Evolutionary conservation across 106 monocot species (phyloP), one percentile per base, ranked within the genome.

Genomic region (Dendrobium catenatum): DNA sequence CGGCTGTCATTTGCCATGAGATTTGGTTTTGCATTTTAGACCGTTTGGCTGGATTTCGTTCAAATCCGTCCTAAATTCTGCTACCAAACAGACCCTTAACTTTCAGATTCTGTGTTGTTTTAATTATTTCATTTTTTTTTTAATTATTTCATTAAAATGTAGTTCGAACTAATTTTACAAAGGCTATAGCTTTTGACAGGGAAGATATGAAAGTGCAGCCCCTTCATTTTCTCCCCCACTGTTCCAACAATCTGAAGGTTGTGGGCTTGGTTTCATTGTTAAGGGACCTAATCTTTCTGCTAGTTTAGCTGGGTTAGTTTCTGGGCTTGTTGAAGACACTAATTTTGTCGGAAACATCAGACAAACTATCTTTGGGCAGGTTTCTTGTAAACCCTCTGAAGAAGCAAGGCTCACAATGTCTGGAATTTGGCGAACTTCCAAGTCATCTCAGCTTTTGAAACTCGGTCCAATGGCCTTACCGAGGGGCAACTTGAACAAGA

Each of bases 271-370:
- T 24, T 24, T 93, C 15, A 86, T 70, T 11, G 13, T 91, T 33
- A 87, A 85, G 56, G 80, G 85, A 33, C 73, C 84, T 3, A 86
- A 90, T n/a, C 29, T 93, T 42, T 40, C 49, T 42, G 91, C 81
- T 79, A 87, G 87, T 54, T 66, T 91, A 47, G 93, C 93, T 37
- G 86, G 81, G 77, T 79, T 95, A 77, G 81, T 88, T 77, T 88
- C 89, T 16, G 84, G 81, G 24, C 43, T 29, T 16, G 44, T 55
- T 9, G 40, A 33, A 42, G 82, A 73, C 9, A 46, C 72, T 40
- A 72, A 44, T 79, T 76, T 61, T 19, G 79, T 59, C 17, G 72
- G 78, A 31, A 27, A 31, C 16, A 82, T 75, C 27, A 79, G 78
- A 48, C 43, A 87, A 76, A 85, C 84, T 56, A 86, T 91, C 17